These are phyloP conservation scores for Schizochytrium sp. DNA, from an alignment of 108 stramenopile species.

Conservation along the genomic window DNA sequence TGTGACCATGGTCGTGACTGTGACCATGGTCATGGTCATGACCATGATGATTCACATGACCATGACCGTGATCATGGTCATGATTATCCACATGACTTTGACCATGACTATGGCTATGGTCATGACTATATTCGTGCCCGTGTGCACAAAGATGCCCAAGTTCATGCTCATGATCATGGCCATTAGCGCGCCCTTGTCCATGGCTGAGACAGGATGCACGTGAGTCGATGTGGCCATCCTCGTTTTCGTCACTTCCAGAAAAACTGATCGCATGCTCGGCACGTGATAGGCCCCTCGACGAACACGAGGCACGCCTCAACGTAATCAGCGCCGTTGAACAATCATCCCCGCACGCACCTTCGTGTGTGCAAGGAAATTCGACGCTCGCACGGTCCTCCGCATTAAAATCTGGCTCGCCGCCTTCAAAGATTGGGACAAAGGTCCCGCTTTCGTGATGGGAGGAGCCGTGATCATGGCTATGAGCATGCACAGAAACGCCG, in stretches of 20 bases:
- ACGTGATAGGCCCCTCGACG: not conserved
- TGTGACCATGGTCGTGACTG: not conserved
- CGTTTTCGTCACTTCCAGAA: not conserved
- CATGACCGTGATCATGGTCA: not conserved
- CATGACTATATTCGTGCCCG: not conserved
- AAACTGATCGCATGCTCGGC: not conserved
- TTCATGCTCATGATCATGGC: not conserved
- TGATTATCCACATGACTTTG: not conserved
- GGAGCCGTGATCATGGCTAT: not conserved
- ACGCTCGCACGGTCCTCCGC: too few species aligned
- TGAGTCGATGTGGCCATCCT: too few species aligned
- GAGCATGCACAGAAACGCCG: not conserved
- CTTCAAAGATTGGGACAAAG: too few species aligned
- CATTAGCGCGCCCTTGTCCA: not conserved
- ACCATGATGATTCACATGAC: not conserved
- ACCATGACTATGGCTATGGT: not conserved
- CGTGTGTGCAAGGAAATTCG: too few species aligned
- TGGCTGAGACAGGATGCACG: too few species aligned
- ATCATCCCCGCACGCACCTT: too few species aligned
- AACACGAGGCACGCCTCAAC: not conserved
- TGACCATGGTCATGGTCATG: not conserved
- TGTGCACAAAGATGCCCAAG: not conserved
- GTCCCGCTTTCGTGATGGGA: too few species aligned
- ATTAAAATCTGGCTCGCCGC: too few species aligned
- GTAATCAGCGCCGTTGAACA: not conserved